Evolutionary conservation across 108 stramenopile genomes (phyloP).

Genomic region (Chaetoceros tenuissimus): DNA sequence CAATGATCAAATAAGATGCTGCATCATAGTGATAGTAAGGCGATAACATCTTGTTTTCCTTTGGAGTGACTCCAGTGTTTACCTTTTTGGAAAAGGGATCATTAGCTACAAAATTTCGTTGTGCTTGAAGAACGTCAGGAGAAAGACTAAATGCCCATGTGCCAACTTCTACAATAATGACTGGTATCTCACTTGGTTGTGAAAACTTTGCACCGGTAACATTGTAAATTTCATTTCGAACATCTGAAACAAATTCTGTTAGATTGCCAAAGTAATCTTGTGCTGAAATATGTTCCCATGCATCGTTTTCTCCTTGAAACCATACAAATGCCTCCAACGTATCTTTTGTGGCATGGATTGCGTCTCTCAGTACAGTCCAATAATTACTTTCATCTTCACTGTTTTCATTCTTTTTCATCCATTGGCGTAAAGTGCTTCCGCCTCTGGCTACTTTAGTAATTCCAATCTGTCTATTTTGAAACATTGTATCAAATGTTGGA

Average conservation of each 20-base stretch:
- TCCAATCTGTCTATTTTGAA: too few relatives aligned
- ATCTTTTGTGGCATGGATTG: background rate
- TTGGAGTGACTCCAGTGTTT: too few relatives aligned
- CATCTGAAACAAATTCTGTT: background rate
- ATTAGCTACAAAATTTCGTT: background rate
- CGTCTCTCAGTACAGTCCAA: background rate
- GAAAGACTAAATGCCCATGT: background rate
- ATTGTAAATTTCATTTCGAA: background rate
- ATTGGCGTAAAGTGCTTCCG: background rate
- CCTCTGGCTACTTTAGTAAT: background rate
- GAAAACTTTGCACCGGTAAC: background rate
- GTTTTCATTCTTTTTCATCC: constrained; percentile 1
- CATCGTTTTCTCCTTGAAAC: constrained; percentile 12
- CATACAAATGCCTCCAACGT: constrained; percentile 7
- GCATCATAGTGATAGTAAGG: constrained; percentile 7
- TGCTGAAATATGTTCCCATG: background rate
- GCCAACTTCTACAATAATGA: constrained; percentile 7
- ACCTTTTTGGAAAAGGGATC: background rate
- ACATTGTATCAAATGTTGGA: background rate
- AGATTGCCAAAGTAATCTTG: background rate
- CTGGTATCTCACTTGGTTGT: constrained; percentile 1
- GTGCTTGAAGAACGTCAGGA: background rate
- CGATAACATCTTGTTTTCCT: constrained; percentile 2
- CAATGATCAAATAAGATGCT: constrained; percentile 6
- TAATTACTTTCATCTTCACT: too few relatives aligned